A percentile compares a stretch with the other conserved stretches of the same genome.
Conservation (phyloP, 2,329 filamentous ascomycete genomes). For the Nothopassalora personata region DNA sequence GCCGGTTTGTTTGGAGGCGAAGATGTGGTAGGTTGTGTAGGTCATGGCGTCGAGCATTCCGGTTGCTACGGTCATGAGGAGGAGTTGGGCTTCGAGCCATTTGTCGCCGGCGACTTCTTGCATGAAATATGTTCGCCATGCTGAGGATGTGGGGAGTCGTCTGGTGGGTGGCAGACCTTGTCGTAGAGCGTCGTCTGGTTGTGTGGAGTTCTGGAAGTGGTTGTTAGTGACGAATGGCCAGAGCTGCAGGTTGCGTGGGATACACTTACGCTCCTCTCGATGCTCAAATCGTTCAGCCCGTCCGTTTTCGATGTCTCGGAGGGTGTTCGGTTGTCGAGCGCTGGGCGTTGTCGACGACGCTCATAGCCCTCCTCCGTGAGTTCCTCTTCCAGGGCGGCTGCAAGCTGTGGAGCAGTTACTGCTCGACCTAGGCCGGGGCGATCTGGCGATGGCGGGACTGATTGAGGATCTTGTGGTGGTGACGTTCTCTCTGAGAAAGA, state of each 20-base stretch:
- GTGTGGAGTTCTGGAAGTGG: not conserved
- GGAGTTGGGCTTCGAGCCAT: slow-evolving; percentile 24
- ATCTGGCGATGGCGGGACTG: slow-evolving; percentile 31
- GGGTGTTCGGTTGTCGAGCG: not conserved
- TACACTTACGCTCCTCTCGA: not conserved
- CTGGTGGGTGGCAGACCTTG: not conserved
- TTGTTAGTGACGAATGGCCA: not conserved
- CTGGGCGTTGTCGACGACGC: not conserved
- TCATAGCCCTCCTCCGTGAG: slow-evolving; percentile 1
- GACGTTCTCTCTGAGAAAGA: not conserved
- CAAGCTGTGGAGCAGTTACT: slow-evolving; percentile 18
- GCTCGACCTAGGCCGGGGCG: slow-evolving; percentile 22
- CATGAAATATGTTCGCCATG: slow-evolving; percentile 23
- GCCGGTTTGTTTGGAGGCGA: slow-evolving; percentile 29
- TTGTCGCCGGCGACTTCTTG: slow-evolving; percentile 26
- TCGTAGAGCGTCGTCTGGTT: not conserved
- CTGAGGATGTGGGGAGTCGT: slow-evolving; percentile 10
- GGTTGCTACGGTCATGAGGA: slow-evolving; percentile 27
- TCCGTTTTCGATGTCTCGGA: slow-evolving; percentile 4
- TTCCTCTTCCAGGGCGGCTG: slow-evolving; percentile 10
- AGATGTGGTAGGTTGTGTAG: slow-evolving; percentile 27
- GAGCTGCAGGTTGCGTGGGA: not conserved
- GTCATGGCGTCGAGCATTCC: slow-evolving; percentile 28
- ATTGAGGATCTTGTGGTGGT: not conserved
- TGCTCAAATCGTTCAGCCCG: slow-evolving; percentile 12